Evolutionary conservation across 805 yeast species (phyloP), one percentile per base, ranked within the genome.

Genomic region (Ogataea trehalophila): DNA sequence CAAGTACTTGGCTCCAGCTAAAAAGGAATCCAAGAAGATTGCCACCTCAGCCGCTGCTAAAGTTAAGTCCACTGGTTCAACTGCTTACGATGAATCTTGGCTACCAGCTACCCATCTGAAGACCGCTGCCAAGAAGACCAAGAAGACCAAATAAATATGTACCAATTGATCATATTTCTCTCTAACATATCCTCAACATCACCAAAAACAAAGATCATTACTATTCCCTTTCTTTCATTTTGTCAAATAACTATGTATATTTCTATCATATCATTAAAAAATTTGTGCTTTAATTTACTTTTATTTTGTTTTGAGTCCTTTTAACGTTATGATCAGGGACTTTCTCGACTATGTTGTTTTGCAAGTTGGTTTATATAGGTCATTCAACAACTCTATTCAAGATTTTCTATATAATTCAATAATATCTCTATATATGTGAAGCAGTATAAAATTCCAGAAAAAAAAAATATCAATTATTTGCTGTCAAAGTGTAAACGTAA

Each of bases 51-150:
- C 46, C 15, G 20, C 39, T 34, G 17, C 35, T 6, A 7, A 37
- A 6, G 23, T 23, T 37, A 65, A 63, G 44, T 51, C 72, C 36
- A 56, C 68, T 13, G 54, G 62, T 29, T 20, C 61, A 16, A 43
- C 51, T 31, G 20, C 56, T 29, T 44, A 65, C 46, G 79, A 76
- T 55, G 73, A 72, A 48, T 68, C 76, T 35, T 81, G 86, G 86
- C 69, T 81, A 54, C 86, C 87, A 51, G 78, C 73, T 50, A 66
- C 70, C 33, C 83, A 81, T 60, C 61, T 77, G 57, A 66, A 61
- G 48, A 8, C 31, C 11, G 46, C 51, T 26, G 22, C 61, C 31
- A 60, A 58, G 48, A 68, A 65, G 56, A 57, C 64, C 41, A 73
- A 66, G 53, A 65, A 57, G 52, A 48, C 56, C 40, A 60, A 61